Conservation (phyloP, 2,329 filamentous ascomycete species). For the Penicillium sp. region DNA sequence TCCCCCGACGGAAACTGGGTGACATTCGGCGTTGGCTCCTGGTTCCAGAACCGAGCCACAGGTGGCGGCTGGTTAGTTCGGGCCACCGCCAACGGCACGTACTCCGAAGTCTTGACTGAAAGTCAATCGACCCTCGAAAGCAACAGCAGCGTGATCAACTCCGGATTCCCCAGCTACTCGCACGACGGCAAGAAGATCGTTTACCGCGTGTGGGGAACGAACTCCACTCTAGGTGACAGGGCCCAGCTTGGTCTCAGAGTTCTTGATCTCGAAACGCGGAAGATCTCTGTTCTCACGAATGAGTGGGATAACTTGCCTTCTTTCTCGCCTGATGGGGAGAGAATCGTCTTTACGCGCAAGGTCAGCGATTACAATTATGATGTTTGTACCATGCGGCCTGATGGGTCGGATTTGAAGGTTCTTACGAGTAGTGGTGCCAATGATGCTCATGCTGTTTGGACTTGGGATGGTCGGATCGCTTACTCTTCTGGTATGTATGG, state of each 20-base stretch:
- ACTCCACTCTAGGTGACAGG: neutral
- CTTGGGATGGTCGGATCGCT: conserved; percentile 43
- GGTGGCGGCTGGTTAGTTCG: conserved; percentile 24
- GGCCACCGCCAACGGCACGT: conserved; percentile 25
- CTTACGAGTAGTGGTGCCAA: conserved; percentile 24
- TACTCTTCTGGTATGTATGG: conserved; percentile 47
- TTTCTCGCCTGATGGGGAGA: conserved; percentile 18
- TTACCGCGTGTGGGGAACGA: conserved; percentile 12
- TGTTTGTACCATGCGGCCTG: conserved; percentile 45
- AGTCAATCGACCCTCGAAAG: conserved; percentile 20
- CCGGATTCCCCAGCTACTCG: conserved; percentile 45
- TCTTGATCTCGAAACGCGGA: conserved; percentile 14
- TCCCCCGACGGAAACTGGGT: conserved; percentile 15
- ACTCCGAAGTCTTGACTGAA: conserved; percentile 36
- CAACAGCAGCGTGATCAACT: conserved; percentile 29
- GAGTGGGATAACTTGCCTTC: conserved; percentile 20
- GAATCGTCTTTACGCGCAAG: conserved; percentile 23
- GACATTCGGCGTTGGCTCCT: conserved; percentile 41
- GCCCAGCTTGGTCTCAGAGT: conserved; percentile 11
- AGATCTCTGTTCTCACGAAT: conserved; percentile 9
- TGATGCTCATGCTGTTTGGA: conserved; percentile 50
- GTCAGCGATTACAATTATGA: conserved; percentile 33
- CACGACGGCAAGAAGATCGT: conserved; percentile 34
- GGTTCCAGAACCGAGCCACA: conserved; percentile 41
- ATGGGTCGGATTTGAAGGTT: conserved; percentile 39